Evolutionary conservation across 208 protist species (phyloP), one percentile per base, ranked within the genome.

Genomic region (Trypanosoma boissoni): DNA sequence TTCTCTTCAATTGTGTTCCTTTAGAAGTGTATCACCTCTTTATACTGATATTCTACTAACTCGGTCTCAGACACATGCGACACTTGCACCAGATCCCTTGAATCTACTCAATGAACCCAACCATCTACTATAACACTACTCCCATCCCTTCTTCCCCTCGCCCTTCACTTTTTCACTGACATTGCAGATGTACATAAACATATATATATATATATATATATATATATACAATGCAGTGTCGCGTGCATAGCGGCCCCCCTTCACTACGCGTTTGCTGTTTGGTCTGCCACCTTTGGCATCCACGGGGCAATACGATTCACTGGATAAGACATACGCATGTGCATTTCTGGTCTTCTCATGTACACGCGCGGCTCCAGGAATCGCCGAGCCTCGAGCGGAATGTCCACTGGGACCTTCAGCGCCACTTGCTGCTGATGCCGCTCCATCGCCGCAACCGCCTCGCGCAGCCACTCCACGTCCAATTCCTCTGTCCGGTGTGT

Each of bases 321-420:
- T 3, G 84, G 88, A 64, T 92, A 92, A 3, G 88, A 92, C 74
- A 85, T 83, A 37, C 84, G 77, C 76, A 91, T 86, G 68, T 92
- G 88, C 82, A 95, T 90, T 71, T 92, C 84, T 2, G 88, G 88
- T 12, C 81, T 69, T 29, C 88, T 85, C 80, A 91, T 86, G 67
- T 89, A 74, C 60, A 95, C 88, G 55, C 88, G 88, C 43, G 88
- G 88, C 54, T 85, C 48, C 43, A 95, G 64, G 68, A 95, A 95
- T 28, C 76, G 76, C 6, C 77, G 72, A 14, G 86, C 88, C 73
- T 95, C 85, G 18, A 95, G 70, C 48, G 88, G 88, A 50, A 95
- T 81, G 27, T 95, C 88, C 48, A 88, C 73, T 0, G 83, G 78
- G 27, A 82, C 18, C 64, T 92, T 86, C n/a, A 92, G 54, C 27